Conservation (phyloP, 768 basidiomycete genomes). For the Termitomyces sp. region DNA sequence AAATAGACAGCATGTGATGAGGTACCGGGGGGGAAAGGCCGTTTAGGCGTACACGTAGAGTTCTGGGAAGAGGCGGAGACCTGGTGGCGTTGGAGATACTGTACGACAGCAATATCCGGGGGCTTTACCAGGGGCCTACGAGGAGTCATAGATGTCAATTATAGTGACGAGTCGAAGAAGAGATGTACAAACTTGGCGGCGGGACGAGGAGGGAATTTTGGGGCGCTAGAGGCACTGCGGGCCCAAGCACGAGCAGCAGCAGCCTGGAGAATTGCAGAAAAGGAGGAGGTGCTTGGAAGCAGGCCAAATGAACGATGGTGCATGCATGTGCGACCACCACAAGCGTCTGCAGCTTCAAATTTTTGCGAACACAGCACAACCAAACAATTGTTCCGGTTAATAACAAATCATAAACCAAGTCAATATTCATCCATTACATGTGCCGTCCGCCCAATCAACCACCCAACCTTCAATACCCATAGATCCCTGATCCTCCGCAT, state of each 20-base stretch:
- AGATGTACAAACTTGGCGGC: constrained; percentile 2
- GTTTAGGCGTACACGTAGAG: not conserved
- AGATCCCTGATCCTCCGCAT: constrained; percentile 49
- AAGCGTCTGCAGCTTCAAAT: constrained; percentile 7
- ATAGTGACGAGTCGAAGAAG: not conserved
- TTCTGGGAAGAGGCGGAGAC: not conserved
- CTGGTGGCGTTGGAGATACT: not conserved
- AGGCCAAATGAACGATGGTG: constrained; percentile 41
- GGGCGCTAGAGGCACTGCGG: constrained; percentile 22
- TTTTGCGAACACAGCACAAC: constrained; percentile 16
- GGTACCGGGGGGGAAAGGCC: not conserved
- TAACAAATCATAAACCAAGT: constrained; percentile 8
- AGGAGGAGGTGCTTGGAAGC: constrained; percentile 20
- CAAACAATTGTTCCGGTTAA: constrained; percentile 13
- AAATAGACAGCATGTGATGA: constrained; percentile 14
- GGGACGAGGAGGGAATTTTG: not conserved
- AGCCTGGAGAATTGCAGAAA: constrained; percentile 42
- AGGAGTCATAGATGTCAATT: not conserved
- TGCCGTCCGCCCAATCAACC: constrained; percentile 58
- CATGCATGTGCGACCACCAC: constrained; percentile 42
- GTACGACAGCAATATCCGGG: constrained; percentile 1
- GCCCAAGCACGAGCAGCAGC: constrained; percentile 53
- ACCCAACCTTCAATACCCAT: constrained; percentile 77
- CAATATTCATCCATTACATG: constrained; percentile 34
- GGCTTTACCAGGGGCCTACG: constrained; percentile 6